These are phyloP conservation scores for Oryza nivara DNA, from an alignment of 176 grass and related monocot genomes.

Conservation along the genomic window DNA sequence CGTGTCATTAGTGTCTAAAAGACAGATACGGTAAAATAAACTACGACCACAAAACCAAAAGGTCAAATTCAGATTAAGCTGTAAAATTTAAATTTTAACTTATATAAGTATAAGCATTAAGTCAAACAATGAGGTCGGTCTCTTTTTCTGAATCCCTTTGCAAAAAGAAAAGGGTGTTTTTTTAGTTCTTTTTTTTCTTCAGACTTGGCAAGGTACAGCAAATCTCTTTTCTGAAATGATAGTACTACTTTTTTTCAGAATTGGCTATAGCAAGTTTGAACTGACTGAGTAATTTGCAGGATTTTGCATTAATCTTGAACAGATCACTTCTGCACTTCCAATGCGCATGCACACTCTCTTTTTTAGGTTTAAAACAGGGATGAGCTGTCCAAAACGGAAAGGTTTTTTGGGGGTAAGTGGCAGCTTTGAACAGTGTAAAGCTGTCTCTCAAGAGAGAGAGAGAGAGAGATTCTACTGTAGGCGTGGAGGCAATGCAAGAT, in stretches of 20 bases:
- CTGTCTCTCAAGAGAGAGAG: background rate
- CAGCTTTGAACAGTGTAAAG: slow-evolving; percentile 46
- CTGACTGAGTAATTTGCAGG: background rate
- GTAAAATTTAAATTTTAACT: too few species aligned
- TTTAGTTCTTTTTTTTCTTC: background rate
- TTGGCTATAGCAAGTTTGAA: background rate
- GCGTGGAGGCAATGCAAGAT: slow-evolving; percentile 7
- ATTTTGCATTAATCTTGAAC: background rate
- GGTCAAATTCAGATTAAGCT: too few species aligned
- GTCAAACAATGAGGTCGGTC: too few species aligned
- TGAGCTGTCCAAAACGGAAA: background rate
- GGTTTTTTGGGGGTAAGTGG: slow-evolving; percentile 7
- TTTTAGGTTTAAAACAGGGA: background rate
- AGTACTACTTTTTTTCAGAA: background rate
- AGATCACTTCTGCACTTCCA: background rate
- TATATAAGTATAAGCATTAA: too few species aligned
- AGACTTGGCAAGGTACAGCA: background rate
- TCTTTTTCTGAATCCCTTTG: too few species aligned
- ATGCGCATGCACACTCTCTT: background rate
- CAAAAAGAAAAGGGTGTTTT: too few species aligned
- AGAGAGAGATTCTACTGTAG: slow-evolving; percentile 31
- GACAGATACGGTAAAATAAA: too few species aligned
- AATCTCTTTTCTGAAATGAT: background rate
- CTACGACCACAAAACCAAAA: too few species aligned
- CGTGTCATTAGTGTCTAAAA: too few species aligned